Evolutionary conservation across 2,329 filamentous ascomycete genomes (phyloP), one percentile per base, ranked within the genome.

Genomic region (Fusarium neocosmosporiellum): DNA sequence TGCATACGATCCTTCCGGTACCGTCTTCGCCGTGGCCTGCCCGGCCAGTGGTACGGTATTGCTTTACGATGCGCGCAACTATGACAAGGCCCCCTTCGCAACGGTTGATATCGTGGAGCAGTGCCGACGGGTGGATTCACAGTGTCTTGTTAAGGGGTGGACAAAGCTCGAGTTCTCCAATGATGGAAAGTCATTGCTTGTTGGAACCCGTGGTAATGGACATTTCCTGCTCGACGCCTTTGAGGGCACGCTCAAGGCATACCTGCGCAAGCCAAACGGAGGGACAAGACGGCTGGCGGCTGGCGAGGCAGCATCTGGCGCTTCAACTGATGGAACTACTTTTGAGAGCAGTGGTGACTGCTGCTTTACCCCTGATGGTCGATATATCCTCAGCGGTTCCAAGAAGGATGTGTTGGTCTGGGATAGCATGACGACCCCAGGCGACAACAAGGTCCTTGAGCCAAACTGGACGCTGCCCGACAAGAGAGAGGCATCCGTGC

Each of bases 181-280:
- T 78, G 96, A 99, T 78, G 96, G 96, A 20, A 97, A 97, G 79
- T 90, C 90, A 68, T 83, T 99, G 55, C 87, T 99, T 7, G 82
- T 99, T 20, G 94, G 93, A 16, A 98, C 96, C 3, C 94, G 92
- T 57, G 94, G 93, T 8, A 88, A 88, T 59, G 94, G 95, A 0
- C 96, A 99, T 81, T 97, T 96, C 78, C 85, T 99, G 3, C 86
- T 99, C n/a, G 96, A 99, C 80, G 94, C 96, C 1, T 98, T 98
- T 80, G 91, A 94, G 46, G 96, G 96, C 41, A 88, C 87, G 8
- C 82, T 98, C 24, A 94, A 92, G 78, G 92, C 93, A 11, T 95
- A 93, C 80, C 86, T 95, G 65, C 89, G 78, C 79, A 90, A 84
- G 81, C 89, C 82, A 72, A 87, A 82, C 81, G 90, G 84, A 67